These are phyloP conservation scores for Crassisporium funariophilum DNA, from an alignment of 768 basidiomycete genomes.

Conservation along the genomic window DNA sequence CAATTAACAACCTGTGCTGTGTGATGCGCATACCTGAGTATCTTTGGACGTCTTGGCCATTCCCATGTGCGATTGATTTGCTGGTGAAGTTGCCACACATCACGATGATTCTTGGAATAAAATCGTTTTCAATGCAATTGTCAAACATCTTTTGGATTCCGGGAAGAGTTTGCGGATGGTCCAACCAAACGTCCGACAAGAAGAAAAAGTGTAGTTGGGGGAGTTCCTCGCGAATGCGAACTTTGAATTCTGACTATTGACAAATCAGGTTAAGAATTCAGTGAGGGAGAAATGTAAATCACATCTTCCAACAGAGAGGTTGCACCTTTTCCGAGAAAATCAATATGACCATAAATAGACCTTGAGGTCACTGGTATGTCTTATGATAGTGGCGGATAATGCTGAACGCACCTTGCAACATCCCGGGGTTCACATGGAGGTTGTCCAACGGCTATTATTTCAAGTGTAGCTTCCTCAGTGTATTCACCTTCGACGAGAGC, in stretches of 20 bases:
- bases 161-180: slow-evolving; percentile 78
- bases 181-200: slow-evolving; percentile 95
- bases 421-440: slow-evolving; percentile 93
- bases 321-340: slow-evolving; percentile 94
- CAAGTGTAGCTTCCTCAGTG: slow-evolving; percentile 85
- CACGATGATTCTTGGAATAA: slow-evolving; percentile 87
- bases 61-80: slow-evolving; percentile 77
- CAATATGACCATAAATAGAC: slow-evolving; percentile 93
- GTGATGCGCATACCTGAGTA: slow-evolving; percentile 91
- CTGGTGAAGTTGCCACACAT: slow-evolving; percentile 96
- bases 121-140: slow-evolving; percentile 83
- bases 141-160: slow-evolving; percentile 88
- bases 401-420: slow-evolving; percentile 64
- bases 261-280: neutral
- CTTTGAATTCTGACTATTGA: slow-evolving; percentile 59
- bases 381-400: neutral
- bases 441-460: slow-evolving; percentile 94
- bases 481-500: slow-evolving; percentile 96
- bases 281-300: slow-evolving; percentile 25
- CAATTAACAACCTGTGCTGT: neutral
- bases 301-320: slow-evolving; percentile 92
- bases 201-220: slow-evolving; percentile 87
- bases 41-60: slow-evolving; percentile 71
- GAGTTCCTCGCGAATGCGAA: slow-evolving; percentile 67
- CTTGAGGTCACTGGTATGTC: slow-evolving; percentile 40